A percentile compares a stretch with the other conserved stretches of the same genome.
phyloP scores from a whole-genome alignment of 2,329 filamentous ascomycete species.

The Endothia cerciana region DNA sequence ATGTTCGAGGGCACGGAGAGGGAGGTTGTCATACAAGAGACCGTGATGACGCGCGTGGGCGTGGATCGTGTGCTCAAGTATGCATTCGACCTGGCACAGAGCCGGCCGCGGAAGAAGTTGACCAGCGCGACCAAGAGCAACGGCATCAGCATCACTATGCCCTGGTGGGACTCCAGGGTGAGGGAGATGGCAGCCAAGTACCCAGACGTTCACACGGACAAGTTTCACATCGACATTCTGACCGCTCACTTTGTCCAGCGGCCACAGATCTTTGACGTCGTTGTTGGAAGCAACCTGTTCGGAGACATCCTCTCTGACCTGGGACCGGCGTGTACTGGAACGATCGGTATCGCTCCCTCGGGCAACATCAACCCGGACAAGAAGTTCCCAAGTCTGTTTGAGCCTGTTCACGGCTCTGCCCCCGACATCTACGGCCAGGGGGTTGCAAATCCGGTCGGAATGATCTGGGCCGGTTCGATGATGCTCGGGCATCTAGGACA shows the following conservation, averaged over 20 bases:
- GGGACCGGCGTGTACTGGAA: constrained; percentile 66
- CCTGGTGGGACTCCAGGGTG: constrained; percentile 66
- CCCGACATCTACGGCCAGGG: constrained; percentile 68
- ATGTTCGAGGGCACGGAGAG: constrained; percentile 61
- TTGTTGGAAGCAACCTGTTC: constrained; percentile 63
- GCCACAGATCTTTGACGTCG: constrained; percentile 60
- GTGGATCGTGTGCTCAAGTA: constrained; percentile 64
- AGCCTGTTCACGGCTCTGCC: constrained; percentile 66
- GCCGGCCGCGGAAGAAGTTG: constrained; percentile 56
- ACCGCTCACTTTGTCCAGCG: constrained; percentile 64
- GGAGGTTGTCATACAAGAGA: constrained; percentile 63
- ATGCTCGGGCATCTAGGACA: constrained; percentile 69
- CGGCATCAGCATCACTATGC: constrained; percentile 66
- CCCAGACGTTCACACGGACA: constrained; percentile 60
- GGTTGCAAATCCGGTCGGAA: constrained; percentile 65
- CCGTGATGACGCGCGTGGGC: constrained; percentile 62
- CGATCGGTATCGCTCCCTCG: constrained; percentile 69
- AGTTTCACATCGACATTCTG: constrained; percentile 68
- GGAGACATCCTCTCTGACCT: constrained; percentile 68
- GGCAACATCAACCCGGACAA: constrained; percentile 65
- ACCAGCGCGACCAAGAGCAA: constrained; percentile 71
- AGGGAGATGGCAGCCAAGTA: constrained; percentile 55
- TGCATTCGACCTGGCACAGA: constrained; percentile 62
- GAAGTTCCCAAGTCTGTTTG: constrained; percentile 64
- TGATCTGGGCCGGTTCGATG: constrained; percentile 72